Conservation (phyloP, 2,329 filamentous ascomycete genomes). For the Pyrenophora graminea region DNA sequence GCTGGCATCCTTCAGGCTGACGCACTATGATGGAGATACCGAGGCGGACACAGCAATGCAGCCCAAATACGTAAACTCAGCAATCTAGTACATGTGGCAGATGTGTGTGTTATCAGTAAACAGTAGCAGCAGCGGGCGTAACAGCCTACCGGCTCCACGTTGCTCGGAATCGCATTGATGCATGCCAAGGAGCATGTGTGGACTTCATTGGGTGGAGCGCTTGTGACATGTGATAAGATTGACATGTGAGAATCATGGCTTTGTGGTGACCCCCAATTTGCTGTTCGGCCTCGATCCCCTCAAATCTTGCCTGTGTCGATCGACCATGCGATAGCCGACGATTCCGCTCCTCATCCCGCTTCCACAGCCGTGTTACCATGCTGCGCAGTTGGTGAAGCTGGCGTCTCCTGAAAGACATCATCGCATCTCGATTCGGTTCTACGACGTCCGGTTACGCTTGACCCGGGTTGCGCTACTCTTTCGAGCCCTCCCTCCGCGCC, state of each 20-base stretch:
- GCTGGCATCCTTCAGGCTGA: neutral
- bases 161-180: neutral
- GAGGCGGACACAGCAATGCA: too few species aligned
- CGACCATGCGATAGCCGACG: constrained; percentile 10
- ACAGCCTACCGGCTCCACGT: neutral
- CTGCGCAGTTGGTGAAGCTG: constrained; percentile 3
- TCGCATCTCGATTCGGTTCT: constrained; percentile 16
- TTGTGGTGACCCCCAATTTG: constrained; percentile 24
- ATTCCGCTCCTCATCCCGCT: constrained; percentile 1
- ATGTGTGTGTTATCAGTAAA: too few species aligned
- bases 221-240: constrained; percentile 28
- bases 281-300: constrained; percentile 14
- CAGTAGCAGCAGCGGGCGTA: too few species aligned
- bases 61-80: neutral
- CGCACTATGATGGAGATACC: too few species aligned
- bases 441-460: constrained; percentile 16
- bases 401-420: constrained; percentile 18
- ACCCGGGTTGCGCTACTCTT: constrained; percentile 20
- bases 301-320: constrained; percentile 6
- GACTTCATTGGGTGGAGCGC: constrained; percentile 20
- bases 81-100: too few species aligned
- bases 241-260: constrained; percentile 31
- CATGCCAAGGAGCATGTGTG: constrained; percentile 19
- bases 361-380: constrained; percentile 2
- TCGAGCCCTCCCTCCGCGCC: constrained; percentile 16